Base-by-base conservation (phyloP, 768 basidiomycete species). In the Phanerochaete carnosa region DNA sequence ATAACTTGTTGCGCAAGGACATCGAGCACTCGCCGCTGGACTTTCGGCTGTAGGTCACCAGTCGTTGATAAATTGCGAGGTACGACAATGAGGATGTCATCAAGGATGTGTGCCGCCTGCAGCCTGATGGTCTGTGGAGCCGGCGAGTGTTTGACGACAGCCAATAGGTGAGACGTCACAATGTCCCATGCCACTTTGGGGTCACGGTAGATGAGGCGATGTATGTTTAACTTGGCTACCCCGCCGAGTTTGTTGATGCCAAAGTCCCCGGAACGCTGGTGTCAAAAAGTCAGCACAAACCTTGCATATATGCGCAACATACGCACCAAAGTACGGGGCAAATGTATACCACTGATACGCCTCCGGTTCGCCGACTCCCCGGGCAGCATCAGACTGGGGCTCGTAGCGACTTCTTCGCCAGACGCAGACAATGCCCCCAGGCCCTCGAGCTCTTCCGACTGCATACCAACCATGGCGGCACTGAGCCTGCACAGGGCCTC, bases 391-490 rank as follows among this genome's bases (percentile, higher is more conserved):
- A 71, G 60, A 30, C 64, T 70, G 12, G 66, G 64, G 23, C 68
- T 64, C 7, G 55, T 52, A 32, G 72, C 69, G 29, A 72, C 55
- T 59, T 80, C 81, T 23, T 81, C 81, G 50, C 74, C 65, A 49
- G 77, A 77, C 32, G 79, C 75, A 11, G 63, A 64, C 62, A 69
- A 80, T 30, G 68, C 69, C 25, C 76, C 19, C 15, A 59, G 29
- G 15, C 57, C 30, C 12, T 67, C 70, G 30, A 55, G 46, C 15
- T 71, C 75, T 51, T 79, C 81, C 2, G 83, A 83, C 73, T 93
- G 89, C 86, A 97, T 89, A 37, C 89, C 89, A 22, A 98, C 85
- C 95, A 98, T 98, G 73, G 95, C 94, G 11, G 85, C 80, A 68
- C 94, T 96, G 26, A 98, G 76, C 67, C 83, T 87, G 71, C 94